Evolutionary conservation across 2,329 filamentous ascomycete genomes (phyloP).

Genomic region (Orbilia blumenaviensis): DNA sequence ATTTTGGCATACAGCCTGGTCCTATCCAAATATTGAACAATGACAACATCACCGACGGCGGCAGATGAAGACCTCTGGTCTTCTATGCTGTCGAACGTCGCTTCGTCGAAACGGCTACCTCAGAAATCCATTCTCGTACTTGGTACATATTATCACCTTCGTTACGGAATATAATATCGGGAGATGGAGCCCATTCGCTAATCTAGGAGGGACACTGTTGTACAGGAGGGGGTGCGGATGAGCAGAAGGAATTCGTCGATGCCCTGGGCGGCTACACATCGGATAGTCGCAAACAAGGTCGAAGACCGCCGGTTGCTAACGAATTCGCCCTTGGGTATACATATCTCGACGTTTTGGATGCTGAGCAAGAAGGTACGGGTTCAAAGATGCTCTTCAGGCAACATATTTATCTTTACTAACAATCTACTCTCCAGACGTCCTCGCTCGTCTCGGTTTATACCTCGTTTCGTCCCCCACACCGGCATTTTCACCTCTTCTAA

Average conservation of each 20-base stretch:
- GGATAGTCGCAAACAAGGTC: constrained; percentile 64
- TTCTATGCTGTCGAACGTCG: constrained; percentile 87
- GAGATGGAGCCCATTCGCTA: constrained; percentile 76
- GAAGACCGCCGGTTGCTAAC: constrained; percentile 83
- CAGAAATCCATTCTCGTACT: constrained; percentile 91
- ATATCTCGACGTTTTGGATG: constrained; percentile 92
- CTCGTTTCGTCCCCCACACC: constrained; percentile 85
- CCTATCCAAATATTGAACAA: constrained; percentile 13
- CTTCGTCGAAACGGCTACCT: constrained; percentile 85
- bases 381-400: constrained; percentile 11
- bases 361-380: constrained; percentile 83
- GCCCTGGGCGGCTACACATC: constrained; percentile 59
- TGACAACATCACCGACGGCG: constrained; percentile 19
- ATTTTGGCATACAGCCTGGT: neutral
- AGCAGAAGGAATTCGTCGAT: constrained; percentile 60
- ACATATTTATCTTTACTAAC: neutral
- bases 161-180: constrained; percentile 72
- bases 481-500: constrained; percentile 82
- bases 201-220: neutral
- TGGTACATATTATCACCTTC: constrained; percentile 67
- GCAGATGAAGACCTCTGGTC: constrained; percentile 83
- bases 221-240: constrained; percentile 58
- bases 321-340: constrained; percentile 93
- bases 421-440: constrained; percentile 71
- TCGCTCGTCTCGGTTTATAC: constrained; percentile 88